Evolutionary conservation across 768 basidiomycete species (phyloP), one percentile per base, ranked within the genome.

Genomic region (Pisolithus sp.): DNA sequence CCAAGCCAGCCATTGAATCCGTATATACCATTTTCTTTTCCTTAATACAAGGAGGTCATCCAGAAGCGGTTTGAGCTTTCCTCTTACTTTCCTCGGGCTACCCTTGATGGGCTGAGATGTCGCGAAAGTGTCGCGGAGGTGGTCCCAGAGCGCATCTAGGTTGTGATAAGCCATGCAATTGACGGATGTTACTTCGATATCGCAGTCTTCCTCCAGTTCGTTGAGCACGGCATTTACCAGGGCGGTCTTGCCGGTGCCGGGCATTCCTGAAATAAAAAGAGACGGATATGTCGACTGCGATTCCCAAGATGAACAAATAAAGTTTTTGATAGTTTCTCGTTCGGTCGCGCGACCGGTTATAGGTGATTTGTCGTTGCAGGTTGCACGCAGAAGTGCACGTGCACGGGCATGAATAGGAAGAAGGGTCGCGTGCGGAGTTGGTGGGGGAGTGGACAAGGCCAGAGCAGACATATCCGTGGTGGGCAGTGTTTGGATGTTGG

Each of bases 191-290:
- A 83, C 69, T 56, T 73, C 76, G 41, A 79, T 64, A 5, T 59
- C 50, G 40, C 58, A 57, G 28, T 73, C 71, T 7, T 71, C 58
- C 23, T 72, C 66, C 24, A 77, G 56, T 7, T 70, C 67, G n/a
- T 66, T 52, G 20, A 93, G 65, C 26, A 90, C 70, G 5, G 82
- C 73, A 59, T 85, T 84, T 24, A 93, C 80, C 4, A 95, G 72
- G 0, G 90, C 92, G 2, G 90, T 94, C 72, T 95, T 94, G 18
- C 92, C 92, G 3, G 91, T 92, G 1, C 94, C 95, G 4, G 93
- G 93, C 2, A 91, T 82, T 8, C 95, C 95, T 8, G 93, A 94
- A 48, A 97, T 84, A 67, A 94, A 97, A 52, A 95, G 74, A 40
- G 80, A 76, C 9, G 80, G 73, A 24, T 69, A 62, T 21, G 54